Base-by-base conservation (phyloP, 2,329 filamentous ascomycete genomes). In the Aspergillus persii region DNA sequence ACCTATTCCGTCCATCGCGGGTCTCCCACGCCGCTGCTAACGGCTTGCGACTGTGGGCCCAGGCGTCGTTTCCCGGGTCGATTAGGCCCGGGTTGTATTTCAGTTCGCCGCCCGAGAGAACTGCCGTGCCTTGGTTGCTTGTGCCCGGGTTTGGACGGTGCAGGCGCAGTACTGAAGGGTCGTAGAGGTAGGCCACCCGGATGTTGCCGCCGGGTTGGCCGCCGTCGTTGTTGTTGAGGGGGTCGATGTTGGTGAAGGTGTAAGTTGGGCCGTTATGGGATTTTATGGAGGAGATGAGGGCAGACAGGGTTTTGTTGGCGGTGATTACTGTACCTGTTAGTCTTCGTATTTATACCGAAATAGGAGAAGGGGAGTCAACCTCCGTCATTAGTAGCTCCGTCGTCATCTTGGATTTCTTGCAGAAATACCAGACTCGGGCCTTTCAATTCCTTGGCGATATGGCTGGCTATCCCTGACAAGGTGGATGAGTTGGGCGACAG, bases 131-230 rank as follows among this genome's bases (percentile, higher is more conserved):
- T 33, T 86, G 80, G 1, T 77, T 79, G 47, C 80, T 74, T 46
- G 76, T 77, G 50, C 88, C 88, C 0, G 80, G 81, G 69, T 83
- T 86, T 53, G 82, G 79, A 60, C 86, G 82, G 67, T 81, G 81
- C n/a, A 90, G 83, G 51, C 80, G 79, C 49, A 91, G 69, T 3
- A 84, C 72, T 18, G 81, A 78, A 0, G 86, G 79, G 44, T 87
- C 84, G 81, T 89, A 91, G 9, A 91, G 79, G 74, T 89, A 91
- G 0, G 87, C 88, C 50, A 80, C 79, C 49, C 88, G 88, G 72
- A 91, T 91, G 77, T 91, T 91, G 41, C 87, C 88, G 12, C 89
- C 88, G 1, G 86, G 85, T 61, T 84, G 76, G 36, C 89, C 89
- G 59, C 89, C 89, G 63, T 90, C 87, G 61, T 81, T 66, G 71